Conservation (phyloP, 2,329 filamentous ascomycete species). For the Podosphaera xanthii region DNA sequence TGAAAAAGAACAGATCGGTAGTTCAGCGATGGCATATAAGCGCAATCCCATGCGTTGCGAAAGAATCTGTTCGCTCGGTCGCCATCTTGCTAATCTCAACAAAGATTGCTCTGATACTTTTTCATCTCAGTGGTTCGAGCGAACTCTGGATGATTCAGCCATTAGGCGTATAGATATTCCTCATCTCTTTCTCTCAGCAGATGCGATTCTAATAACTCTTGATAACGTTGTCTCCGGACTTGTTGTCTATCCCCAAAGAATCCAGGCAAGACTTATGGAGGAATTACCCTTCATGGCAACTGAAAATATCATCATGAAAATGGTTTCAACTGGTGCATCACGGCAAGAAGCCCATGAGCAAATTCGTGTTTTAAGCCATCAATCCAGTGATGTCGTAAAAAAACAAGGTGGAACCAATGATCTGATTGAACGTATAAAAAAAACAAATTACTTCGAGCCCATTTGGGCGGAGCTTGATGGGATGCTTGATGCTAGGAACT, state of each 20-base stretch:
- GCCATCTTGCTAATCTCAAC: constrained; percentile 20
- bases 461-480: constrained; percentile 45
- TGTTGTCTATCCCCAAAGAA: constrained; percentile 54
- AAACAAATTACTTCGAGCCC: constrained; percentile 49
- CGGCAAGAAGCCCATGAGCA: constrained; percentile 72
- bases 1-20: constrained; percentile 57
- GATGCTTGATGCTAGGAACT: constrained; percentile 40
- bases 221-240: constrained; percentile 27
- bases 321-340: constrained; percentile 44
- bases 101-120: constrained; percentile 32
- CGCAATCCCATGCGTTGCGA: constrained; percentile 26
- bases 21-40: constrained; percentile 29
- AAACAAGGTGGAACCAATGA: constrained; percentile 57
- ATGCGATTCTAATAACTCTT: constrained; percentile 41
- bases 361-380: constrained; percentile 60
- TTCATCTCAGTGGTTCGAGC: constrained; percentile 39
- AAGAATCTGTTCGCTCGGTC: constrained; percentile 23
- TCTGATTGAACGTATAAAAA: constrained; percentile 54
- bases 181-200: constrained; percentile 43
- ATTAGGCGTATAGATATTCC: constrained; percentile 41
- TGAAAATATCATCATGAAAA: constrained; percentile 52
- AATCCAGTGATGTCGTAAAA: constrained; percentile 53
- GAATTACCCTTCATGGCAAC: constrained; percentile 79
- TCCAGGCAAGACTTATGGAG: constrained; percentile 32
- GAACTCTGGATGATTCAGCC: constrained; percentile 51